Percentiles rank a stretch among this genome's conserved stretches.
phyloP scores from a whole-genome alignment of 1,284 basidiomycete genomes.

The Microbotryum silenes-acaulis region DNA sequence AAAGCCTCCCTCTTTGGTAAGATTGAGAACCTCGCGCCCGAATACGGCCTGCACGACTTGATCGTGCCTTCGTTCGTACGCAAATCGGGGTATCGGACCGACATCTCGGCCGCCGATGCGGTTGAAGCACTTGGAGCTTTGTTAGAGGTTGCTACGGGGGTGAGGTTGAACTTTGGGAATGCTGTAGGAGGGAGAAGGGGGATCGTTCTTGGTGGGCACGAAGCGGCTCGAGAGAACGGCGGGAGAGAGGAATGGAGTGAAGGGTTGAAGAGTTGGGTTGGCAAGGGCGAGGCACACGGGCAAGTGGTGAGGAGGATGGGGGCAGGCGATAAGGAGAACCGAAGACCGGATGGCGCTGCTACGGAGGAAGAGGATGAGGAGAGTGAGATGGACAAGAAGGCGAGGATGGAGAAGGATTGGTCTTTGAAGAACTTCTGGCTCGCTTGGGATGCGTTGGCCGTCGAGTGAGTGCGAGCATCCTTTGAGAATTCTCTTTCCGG shows the following conservation, averaged over 20 bases:
- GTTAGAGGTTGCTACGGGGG: constrained; percentile 81
- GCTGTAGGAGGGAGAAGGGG: constrained; percentile 38
- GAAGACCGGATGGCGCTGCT: constrained; percentile 38
- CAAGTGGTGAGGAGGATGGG: no score
- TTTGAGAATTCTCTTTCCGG: constrained; percentile 15
- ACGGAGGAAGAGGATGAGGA: constrained; percentile 41
- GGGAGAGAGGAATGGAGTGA: constrained; percentile 32
- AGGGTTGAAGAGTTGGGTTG: constrained; percentile 53
- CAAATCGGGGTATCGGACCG: constrained; percentile 77
- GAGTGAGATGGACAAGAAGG: constrained; percentile 40
- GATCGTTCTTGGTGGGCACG: constrained; percentile 12
- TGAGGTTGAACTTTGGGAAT: constrained; percentile 69
- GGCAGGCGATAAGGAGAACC: constrained; percentile 47
- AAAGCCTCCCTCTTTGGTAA: constrained; percentile 74
- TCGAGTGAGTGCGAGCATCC: constrained; percentile 56
- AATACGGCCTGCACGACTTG: constrained; percentile 92
- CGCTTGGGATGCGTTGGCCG: constrained; percentile 72
- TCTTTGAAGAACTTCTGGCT: constrained; percentile 88
- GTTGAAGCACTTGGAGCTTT: constrained; percentile 84
- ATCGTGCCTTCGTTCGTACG: constrained; percentile 88
- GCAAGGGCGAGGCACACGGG: constrained; percentile 48
- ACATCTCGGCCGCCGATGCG: constrained; percentile 83
- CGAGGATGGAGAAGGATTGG: constrained; percentile 56
- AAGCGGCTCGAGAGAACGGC: constrained; percentile 33
- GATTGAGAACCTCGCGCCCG: constrained; percentile 82